Conservation (phyloP, 192 early-diverging fungal genomes). For the Coemansia sp. region DNA sequence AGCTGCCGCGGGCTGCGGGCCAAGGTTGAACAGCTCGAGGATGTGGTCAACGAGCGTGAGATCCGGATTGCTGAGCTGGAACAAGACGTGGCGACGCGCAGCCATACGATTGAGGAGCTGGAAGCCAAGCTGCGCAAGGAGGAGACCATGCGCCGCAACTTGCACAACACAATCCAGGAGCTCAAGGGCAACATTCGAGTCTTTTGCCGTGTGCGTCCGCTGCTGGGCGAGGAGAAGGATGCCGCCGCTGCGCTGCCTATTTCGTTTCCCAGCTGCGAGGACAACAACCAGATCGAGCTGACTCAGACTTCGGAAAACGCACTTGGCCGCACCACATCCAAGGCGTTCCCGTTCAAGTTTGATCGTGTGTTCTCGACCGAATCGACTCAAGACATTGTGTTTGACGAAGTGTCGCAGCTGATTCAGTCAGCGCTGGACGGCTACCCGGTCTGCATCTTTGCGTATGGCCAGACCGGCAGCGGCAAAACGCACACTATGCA, state of each 20-base stretch:
- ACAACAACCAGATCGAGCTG: constrained; percentile 75
- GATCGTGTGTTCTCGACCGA: constrained; percentile 78
- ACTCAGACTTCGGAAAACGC: constrained; percentile 57
- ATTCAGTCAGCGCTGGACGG: constrained; percentile 95
- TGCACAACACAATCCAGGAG: constrained; percentile 94
- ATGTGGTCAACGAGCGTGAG: constrained; percentile 44
- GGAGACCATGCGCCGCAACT: constrained; percentile 73
- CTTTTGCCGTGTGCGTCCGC: constrained; percentile 91
- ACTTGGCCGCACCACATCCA: constrained; percentile 57
- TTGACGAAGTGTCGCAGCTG: constrained; percentile 93
- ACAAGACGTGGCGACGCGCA: constrained; percentile 38
- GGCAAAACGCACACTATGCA: constrained; percentile 89
- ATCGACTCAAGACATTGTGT: constrained; percentile 74
- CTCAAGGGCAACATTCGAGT: constrained; percentile 97
- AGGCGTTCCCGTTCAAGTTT: constrained; percentile 76
- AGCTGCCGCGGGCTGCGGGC: constrained; percentile 32
- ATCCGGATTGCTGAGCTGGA: constrained; percentile 54
- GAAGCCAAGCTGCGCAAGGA: constrained; percentile 68
- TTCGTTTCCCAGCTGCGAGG: constrained; percentile 55
- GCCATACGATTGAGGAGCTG: constrained; percentile 50
- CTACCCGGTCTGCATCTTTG: constrained; percentile 97
- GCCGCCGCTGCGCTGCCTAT: constrained; percentile 38
- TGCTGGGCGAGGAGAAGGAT: constrained; percentile 41
- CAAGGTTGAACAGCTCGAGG: constrained; percentile 42
- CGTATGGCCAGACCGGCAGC: constrained; percentile 95